Evolutionary conservation across 257 asterid genomes (phyloP).

Genomic region (Scutellaria galericulata): DNA sequence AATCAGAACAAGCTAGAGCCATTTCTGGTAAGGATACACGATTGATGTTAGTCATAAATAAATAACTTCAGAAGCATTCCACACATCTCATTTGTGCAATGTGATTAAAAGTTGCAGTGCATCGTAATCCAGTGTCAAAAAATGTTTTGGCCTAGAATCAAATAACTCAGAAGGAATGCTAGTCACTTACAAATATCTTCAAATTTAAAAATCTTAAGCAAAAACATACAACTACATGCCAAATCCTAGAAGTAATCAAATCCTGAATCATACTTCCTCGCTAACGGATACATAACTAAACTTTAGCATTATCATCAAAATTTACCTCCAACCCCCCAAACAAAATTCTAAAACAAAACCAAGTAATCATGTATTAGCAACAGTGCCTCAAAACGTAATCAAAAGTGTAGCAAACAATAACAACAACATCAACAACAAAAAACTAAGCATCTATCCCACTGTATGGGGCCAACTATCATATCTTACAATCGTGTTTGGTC

Average conservation of each 20-base stretch:
- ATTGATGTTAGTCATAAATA: not conserved
- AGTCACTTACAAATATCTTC: not conserved
- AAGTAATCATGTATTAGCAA: not conserved
- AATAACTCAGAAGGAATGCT: slow-evolving; percentile 10
- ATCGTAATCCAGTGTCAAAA: not conserved
- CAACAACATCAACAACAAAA: no score
- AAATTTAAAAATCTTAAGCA: not conserved
- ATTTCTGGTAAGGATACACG: slow-evolving; percentile 18
- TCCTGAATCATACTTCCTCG: not conserved
- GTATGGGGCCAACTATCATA: no score
- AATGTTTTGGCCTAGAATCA: not conserved
- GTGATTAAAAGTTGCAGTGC: not conserved
- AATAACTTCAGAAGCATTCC: not conserved
- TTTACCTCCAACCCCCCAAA: not conserved
- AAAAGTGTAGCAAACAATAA: no score
- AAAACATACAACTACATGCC: not conserved
- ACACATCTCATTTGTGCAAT: not conserved
- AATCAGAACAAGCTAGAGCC: slow-evolving; percentile 15
- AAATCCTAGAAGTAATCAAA: slow-evolving; percentile 14
- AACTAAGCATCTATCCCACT: no score
- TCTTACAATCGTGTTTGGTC: no score
- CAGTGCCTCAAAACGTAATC: not conserved
- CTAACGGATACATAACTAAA: not conserved
- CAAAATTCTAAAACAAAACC: not conserved
- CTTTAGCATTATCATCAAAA: not conserved